Evolutionary conservation across 441 rosid genomes (phyloP).

Genomic region (Populus hybrid): DNA sequence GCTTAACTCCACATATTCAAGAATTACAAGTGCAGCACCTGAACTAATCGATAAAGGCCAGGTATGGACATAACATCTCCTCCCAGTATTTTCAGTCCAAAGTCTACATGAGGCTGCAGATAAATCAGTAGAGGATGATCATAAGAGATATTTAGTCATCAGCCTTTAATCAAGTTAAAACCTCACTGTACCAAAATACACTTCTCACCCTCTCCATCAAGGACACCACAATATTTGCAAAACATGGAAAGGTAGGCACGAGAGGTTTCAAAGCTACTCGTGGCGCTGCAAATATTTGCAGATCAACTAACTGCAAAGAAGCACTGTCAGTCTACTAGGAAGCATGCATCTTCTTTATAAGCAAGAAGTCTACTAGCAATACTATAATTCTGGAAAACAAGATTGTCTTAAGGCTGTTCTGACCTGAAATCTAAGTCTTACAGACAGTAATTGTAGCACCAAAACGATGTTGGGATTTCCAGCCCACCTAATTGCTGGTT

Average conservation of each 20-base stretch:
- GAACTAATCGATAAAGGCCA: constrained; percentile 78
- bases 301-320: constrained; percentile 65
- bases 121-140: constrained; percentile 11
- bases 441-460: constrained; percentile 54
- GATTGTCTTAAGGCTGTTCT: constrained; percentile 27
- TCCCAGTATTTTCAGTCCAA: constrained; percentile 79
- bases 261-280: constrained; percentile 79
- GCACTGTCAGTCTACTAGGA: constrained; percentile 16
- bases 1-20: constrained; percentile 17
- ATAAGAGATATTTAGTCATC: background rate
- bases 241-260: constrained; percentile 89
- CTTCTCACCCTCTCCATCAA: constrained; percentile 59
- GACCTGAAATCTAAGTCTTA: constrained; percentile 68
- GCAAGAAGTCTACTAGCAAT: constrained; percentile 10
- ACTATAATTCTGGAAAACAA: background rate
- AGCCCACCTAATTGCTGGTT: constrained; percentile 84
- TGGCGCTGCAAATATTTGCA: constrained; percentile 60
- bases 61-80: constrained; percentile 96
- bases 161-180: background rate
- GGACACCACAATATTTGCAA: constrained; percentile 60
- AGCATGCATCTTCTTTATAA: constrained; percentile 7
- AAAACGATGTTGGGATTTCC: constrained; percentile 82
- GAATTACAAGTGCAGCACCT: constrained; percentile 64
- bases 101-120: constrained; percentile 85
- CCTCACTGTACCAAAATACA: background rate